Percentiles rank a stretch among this genome's conserved stretches.
phyloP scores from a whole-genome alignment of 73 alveolate genomes.

The Paramecium octaurelia region DNA sequence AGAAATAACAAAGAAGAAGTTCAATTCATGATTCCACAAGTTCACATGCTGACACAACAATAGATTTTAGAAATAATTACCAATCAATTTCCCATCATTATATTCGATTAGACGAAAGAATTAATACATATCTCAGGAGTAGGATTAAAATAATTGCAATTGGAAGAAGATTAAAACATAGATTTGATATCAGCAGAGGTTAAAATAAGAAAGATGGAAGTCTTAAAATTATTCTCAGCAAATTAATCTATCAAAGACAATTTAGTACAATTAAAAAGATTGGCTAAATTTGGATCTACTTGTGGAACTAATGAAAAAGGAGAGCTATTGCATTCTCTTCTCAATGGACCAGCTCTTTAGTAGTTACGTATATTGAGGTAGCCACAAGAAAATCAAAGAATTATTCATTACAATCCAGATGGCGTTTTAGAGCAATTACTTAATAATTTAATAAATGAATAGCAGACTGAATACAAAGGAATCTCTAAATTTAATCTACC shows the following conservation, averaged over 20 bases:
- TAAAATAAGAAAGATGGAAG: background rate
- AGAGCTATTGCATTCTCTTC: constrained; percentile 23
- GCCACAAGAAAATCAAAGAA: background rate
- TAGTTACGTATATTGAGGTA: background rate
- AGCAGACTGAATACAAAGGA: background rate
- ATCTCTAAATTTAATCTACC: background rate
- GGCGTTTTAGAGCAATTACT: background rate
- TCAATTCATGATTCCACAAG: background rate
- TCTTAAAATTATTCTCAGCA: background rate
- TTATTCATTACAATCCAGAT: background rate
- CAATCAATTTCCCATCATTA: background rate
- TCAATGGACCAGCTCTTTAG: constrained; percentile 35
- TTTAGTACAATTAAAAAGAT: background rate
- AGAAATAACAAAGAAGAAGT: background rate
- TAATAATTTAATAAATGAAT: background rate
- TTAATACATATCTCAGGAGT: background rate
- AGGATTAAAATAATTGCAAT: background rate
- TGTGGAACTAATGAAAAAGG: constrained; percentile 47
- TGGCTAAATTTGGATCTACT: constrained; percentile 40
- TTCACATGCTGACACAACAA: background rate
- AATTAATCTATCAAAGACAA: background rate
- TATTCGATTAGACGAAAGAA: constrained; percentile 25
- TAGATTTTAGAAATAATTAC: background rate
- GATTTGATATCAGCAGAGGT: background rate
- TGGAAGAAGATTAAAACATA: background rate